Percentiles rank a stretch among this genome's conserved stretches.
Conservation (phyloP, 257 asterid species). For the Solanum ossicruentum region DNA sequence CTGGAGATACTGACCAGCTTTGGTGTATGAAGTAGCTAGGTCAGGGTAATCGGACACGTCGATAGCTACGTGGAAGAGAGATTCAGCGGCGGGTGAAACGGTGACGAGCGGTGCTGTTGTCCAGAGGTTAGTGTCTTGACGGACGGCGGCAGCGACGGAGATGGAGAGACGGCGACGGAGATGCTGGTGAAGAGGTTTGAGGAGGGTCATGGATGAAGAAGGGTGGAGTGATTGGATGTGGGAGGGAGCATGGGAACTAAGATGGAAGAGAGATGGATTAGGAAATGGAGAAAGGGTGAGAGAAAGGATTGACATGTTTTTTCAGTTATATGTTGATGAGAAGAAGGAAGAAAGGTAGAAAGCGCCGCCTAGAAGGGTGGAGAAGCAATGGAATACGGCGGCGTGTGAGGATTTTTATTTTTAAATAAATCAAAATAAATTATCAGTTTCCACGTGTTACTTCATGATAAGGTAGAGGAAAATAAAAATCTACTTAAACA, state of each 20-base stretch:
- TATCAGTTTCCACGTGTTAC: constrained; percentile 19
- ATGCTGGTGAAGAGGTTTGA: constrained; percentile 25
- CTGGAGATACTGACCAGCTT: constrained; percentile 74
- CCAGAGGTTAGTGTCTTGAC: constrained; percentile 40
- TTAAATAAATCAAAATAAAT: not conserved
- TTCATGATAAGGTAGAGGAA: not conserved
- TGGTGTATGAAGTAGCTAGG: constrained; percentile 49
- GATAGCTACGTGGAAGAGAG: constrained; percentile 44
- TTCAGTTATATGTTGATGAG: not conserved
- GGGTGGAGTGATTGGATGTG: constrained; percentile 21
- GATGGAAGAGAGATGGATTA: constrained; percentile 13
- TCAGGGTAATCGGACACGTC: constrained; percentile 79
- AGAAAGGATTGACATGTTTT: constrained; percentile 31
- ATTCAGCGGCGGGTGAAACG: constrained; percentile 62
- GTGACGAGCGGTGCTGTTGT: constrained; percentile 37
- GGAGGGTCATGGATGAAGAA: constrained; percentile 44
- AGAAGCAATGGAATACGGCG: not conserved
- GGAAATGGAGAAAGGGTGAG: constrained; percentile 14
- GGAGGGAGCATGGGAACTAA: constrained; percentile 39
- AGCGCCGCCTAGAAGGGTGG: constrained; percentile 39
- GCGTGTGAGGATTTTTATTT: not conserved
- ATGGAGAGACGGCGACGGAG: constrained; percentile 29
- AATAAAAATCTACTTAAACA: not conserved
- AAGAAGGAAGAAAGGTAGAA: constrained; percentile 21
- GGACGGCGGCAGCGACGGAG: constrained; percentile 48